Evolutionary conservation across 768 basidiomycete species (phyloP).

Genomic region (Mycena rosella): DNA sequence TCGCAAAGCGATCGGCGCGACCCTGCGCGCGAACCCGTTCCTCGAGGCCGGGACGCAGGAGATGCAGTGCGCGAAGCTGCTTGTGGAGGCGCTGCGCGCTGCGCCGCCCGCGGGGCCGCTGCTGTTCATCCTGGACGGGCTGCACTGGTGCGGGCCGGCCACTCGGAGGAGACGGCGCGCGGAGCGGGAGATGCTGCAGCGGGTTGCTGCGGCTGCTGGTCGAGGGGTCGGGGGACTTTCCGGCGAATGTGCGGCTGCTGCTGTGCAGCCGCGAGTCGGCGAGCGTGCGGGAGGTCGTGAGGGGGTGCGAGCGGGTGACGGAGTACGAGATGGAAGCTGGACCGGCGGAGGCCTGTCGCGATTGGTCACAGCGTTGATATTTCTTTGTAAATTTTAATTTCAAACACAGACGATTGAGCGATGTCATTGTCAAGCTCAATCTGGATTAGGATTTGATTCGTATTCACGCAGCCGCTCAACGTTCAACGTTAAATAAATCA

Average conservation of each 20-base stretch:
- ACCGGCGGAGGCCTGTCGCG: too few relatives aligned
- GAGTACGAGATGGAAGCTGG: neutral
- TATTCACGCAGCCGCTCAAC: constrained; percentile 1
- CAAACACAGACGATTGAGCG: too few relatives aligned
- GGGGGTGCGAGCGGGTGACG: constrained; percentile 1
- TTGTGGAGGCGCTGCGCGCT: constrained; percentile 5
- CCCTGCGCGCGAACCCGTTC: neutral
- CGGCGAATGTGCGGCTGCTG: constrained; percentile 10
- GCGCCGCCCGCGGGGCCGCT: neutral
- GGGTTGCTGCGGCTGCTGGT: constrained; percentile 4
- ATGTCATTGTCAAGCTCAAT: too few relatives aligned
- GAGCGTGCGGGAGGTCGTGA: neutral
- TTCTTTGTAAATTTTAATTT: too few relatives aligned
- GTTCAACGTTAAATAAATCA: too few relatives aligned
- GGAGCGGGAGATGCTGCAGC: neutral
- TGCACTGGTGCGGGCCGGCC: constrained; percentile 1
- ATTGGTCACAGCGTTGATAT: too few relatives aligned
- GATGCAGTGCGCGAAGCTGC: constrained; percentile 3
- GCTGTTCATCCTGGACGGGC: constrained; percentile 10
- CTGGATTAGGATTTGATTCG: constrained; percentile 1
- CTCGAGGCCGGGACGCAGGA: neutral
- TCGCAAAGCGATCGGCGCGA: neutral
- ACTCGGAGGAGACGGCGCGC: neutral
- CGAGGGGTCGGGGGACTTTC: constrained; percentile 7
- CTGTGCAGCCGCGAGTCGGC: neutral